A percentile compares a stretch with the other conserved stretches of the same genome.
phyloP scores from a whole-genome alignment of 129 eudicot species.

The Ambrosia artemisiifolia region DNA sequence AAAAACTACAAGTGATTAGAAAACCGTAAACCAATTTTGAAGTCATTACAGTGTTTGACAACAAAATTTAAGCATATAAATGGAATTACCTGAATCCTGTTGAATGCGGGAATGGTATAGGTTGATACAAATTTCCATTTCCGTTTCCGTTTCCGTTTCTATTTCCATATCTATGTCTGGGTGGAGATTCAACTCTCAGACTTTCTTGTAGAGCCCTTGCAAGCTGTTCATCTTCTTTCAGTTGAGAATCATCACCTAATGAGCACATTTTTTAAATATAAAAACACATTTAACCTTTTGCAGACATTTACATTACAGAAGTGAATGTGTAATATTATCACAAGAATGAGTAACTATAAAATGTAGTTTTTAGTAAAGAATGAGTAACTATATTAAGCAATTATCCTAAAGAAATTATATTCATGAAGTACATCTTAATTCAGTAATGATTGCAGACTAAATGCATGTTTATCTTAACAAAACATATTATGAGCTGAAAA shows the following conservation, averaged over 20 bases:
- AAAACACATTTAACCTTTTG: slow-evolving; percentile 1
- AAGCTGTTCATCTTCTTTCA: slow-evolving; percentile 89
- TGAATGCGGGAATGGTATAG: slow-evolving; percentile 65
- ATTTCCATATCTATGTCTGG: slow-evolving; percentile 23
- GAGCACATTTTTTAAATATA: neutral
- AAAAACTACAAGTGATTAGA: neutral
- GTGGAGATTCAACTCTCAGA: slow-evolving; percentile 63
- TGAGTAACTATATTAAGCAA: neutral
- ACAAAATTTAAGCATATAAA: slow-evolving; percentile 8
- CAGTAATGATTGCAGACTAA: neutral
- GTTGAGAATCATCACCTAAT: slow-evolving; percentile 59
- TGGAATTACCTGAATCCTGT: slow-evolving; percentile 62
- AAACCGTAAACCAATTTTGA: neutral
- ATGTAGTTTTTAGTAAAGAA: neutral
- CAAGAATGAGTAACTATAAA: neutral
- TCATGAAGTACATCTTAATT: neutral
- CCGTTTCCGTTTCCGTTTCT: slow-evolving; percentile 35
- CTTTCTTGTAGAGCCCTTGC: slow-evolving; percentile 96
- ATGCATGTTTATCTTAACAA: neutral
- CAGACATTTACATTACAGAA: neutral
- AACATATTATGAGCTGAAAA: neutral
- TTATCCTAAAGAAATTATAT: neutral
- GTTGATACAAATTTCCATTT: slow-evolving; percentile 61
- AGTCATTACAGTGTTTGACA: neutral
- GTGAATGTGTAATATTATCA: neutral